phyloP scores from a whole-genome alignment of 306 rosid species.

The Luffa acutangula region DNA sequence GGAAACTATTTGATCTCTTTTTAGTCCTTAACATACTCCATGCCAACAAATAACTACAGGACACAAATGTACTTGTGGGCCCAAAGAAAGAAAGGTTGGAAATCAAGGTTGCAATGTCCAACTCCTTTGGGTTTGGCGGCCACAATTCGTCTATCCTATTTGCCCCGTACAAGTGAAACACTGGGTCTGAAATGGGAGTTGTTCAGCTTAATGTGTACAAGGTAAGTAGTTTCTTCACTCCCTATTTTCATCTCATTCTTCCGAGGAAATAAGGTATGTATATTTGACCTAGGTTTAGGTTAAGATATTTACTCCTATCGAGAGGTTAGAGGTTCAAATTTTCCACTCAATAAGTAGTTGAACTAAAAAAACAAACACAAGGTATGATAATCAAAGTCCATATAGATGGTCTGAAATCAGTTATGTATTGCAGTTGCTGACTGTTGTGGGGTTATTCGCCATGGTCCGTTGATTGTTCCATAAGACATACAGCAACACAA shows the following conservation, averaged over 20 bases:
- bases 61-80: slow-evolving; percentile 66
- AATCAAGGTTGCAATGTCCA: slow-evolving; percentile 79
- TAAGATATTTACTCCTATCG: too few species aligned
- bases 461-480: not conserved
- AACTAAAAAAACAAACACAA: too few species aligned
- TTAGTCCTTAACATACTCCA: not conserved
- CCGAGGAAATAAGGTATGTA: not conserved
- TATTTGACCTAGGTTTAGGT: too few species aligned
- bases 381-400: not conserved
- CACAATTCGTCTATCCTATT: slow-evolving; percentile 90
- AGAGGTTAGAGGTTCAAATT: too few species aligned
- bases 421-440: not conserved
- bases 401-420: not conserved
- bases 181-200: not conserved
- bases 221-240: not conserved
- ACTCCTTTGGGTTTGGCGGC: slow-evolving; percentile 95
- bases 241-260: not conserved
- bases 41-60: slow-evolving; percentile 29
- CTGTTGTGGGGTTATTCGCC: not conserved
- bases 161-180: slow-evolving; percentile 64
- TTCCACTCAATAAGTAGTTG: too few species aligned
- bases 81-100: slow-evolving; percentile 74
- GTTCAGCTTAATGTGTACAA: not conserved
- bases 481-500: not conserved
- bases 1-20: not conserved